Percentiles rank a stretch among this genome's conserved stretches.
These are phyloP conservation scores for Macrolepiota albuminosa DNA, from an alignment of 768 basidiomycete species.

Conservation along the genomic window DNA sequence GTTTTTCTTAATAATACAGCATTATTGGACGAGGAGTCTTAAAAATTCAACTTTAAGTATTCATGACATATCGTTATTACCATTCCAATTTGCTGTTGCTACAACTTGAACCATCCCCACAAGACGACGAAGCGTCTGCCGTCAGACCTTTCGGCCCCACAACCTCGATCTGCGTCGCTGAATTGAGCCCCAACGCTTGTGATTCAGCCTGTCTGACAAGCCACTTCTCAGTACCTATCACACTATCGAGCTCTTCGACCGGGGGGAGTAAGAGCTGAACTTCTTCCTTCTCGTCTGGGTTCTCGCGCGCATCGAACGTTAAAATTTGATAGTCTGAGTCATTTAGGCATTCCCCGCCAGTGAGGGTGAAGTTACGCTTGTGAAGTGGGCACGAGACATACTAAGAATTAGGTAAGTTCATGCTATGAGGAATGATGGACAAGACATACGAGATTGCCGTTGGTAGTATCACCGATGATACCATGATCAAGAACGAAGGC, in stretches of 20 bases:
- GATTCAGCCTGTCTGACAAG: slow-evolving; percentile 50
- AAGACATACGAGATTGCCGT: slow-evolving; percentile 36
- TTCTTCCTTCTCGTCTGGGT: slow-evolving; percentile 25
- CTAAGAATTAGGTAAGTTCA: background rate
- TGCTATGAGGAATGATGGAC: slow-evolving; percentile 17
- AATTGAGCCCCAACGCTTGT: slow-evolving; percentile 28
- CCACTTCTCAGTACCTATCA: slow-evolving; percentile 65
- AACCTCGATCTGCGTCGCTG: slow-evolving; percentile 28
- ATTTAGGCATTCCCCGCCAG: slow-evolving; percentile 52
- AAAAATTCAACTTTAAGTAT: background rate
- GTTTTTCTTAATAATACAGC: background rate
- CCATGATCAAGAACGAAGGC: slow-evolving; percentile 71
- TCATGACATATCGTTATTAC: background rate
- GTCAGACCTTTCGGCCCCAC: slow-evolving; percentile 11
- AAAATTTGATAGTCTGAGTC: slow-evolving; percentile 56
- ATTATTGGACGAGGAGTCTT: background rate
- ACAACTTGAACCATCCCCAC: background rate
- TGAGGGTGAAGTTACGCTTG: slow-evolving; percentile 60
- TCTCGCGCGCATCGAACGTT: slow-evolving; percentile 52
- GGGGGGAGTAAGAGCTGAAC: slow-evolving; percentile 51
- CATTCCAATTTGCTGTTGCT: slow-evolving; percentile 4
- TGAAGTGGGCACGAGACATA: slow-evolving; percentile 47
- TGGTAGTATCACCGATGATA: slow-evolving; percentile 59
- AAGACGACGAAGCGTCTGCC: background rate
- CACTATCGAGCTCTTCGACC: slow-evolving; percentile 47